Conservation (phyloP, 208 protist species). For the Trypanosoma brucei region DNA sequence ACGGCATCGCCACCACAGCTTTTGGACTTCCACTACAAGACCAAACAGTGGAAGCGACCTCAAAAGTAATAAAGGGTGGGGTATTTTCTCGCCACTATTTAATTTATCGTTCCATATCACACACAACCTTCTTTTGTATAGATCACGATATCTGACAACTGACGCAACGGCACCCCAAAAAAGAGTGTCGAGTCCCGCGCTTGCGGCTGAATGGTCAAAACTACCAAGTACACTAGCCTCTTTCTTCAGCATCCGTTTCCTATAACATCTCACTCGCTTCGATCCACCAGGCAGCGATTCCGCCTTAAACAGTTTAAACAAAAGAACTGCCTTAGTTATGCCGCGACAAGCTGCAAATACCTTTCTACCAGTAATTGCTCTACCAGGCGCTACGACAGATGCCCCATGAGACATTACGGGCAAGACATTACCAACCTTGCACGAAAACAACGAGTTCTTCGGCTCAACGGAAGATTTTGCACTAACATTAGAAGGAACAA, state of each 20-base stretch:
- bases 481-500: too few relatives aligned
- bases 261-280: too few relatives aligned
- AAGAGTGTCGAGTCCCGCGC: neutral
- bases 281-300: too few relatives aligned
- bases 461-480: too few relatives aligned
- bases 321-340: neutral
- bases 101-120: constrained; percentile 4
- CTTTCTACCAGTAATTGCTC: too few relatives aligned
- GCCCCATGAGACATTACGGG: too few relatives aligned
- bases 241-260: too few relatives aligned
- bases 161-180: constrained; percentile 14
- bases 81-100: neutral
- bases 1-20: neutral
- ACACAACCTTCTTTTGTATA: constrained; percentile 4
- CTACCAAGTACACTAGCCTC: too few relatives aligned
- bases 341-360: neutral
- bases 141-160: constrained; percentile 4
- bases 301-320: neutral
- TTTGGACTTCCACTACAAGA: constrained; percentile 13
- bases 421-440: too few relatives aligned
- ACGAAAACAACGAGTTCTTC: too few relatives aligned
- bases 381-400: too few relatives aligned
- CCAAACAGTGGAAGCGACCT: constrained; percentile 21
- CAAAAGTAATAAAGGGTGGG: neutral
- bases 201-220: neutral